Percentiles rank a stretch among this genome's conserved stretches.
Conservation (phyloP, 2,329 filamentous ascomycete genomes). For the Fulvia fulva region DNA sequence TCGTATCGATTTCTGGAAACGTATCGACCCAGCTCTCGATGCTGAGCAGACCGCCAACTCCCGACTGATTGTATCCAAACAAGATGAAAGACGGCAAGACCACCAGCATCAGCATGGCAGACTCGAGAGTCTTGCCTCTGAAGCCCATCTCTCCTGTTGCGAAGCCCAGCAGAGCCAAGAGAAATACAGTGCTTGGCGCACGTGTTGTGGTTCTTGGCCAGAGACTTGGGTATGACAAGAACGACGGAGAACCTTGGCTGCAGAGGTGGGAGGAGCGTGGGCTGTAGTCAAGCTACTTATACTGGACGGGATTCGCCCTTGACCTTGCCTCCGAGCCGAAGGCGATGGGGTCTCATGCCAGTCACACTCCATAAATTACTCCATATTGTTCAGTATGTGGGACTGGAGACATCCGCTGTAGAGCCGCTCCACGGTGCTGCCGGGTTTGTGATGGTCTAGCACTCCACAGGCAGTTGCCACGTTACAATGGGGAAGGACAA, state of each 20-base stretch:
- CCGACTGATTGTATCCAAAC: constrained; percentile 52
- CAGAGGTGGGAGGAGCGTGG: neutral
- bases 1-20: constrained; percentile 50
- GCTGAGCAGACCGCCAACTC: constrained; percentile 47
- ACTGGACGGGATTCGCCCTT: neutral
- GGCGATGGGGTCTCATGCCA: neutral
- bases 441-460: neutral
- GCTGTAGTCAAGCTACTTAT: neutral
- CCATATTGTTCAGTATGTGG: neutral
- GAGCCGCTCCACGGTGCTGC: neutral
- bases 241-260: neutral
- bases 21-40: constrained; percentile 39
- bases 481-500: neutral
- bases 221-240: neutral
- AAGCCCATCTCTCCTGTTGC: neutral
- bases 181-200: neutral
- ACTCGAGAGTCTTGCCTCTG: neutral
- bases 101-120: constrained; percentile 17
- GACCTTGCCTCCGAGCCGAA: neutral
- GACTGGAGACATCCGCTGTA: neutral
- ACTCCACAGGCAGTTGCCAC: neutral
- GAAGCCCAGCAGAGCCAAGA: neutral
- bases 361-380: neutral
- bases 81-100: constrained; percentile 44
- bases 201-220: neutral